A percentile compares a stretch with the other conserved stretches of the same genome.
Conservation (phyloP, 2,329 filamentous ascomycete species). For the Clonostachys sp. region DNA sequence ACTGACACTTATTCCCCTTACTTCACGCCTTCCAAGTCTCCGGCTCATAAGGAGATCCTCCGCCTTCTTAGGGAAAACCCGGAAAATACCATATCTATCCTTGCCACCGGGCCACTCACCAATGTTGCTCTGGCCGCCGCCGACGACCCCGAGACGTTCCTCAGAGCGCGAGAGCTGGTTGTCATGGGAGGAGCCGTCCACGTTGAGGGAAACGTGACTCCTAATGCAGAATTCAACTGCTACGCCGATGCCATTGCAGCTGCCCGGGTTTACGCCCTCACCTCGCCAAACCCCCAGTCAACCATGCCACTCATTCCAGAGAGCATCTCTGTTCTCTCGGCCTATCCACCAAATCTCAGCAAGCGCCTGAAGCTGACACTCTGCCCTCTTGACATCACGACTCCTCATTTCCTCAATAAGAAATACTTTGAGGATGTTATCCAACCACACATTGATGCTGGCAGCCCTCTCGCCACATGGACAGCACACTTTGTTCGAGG, state of each 20-base stretch:
- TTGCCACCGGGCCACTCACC: slow-evolving; percentile 87
- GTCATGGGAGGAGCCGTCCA: slow-evolving; percentile 92
- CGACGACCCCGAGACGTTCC: slow-evolving; percentile 83
- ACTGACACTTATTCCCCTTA: slow-evolving; percentile 38
- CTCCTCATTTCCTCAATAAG: slow-evolving; percentile 60
- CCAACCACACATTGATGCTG: slow-evolving; percentile 48
- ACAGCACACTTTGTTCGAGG: slow-evolving; percentile 66
- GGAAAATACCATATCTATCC: slow-evolving; percentile 79
- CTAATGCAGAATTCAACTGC: slow-evolving; percentile 91
- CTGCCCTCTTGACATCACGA: slow-evolving; percentile 76
- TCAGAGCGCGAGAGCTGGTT: slow-evolving; percentile 83
- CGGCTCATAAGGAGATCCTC: slow-evolving; percentile 85
- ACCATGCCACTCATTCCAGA: slow-evolving; percentile 72
- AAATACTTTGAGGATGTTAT: slow-evolving; percentile 55
- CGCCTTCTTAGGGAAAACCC: slow-evolving; percentile 78
- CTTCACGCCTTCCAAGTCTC: slow-evolving; percentile 73
- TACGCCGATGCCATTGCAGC: slow-evolving; percentile 81
- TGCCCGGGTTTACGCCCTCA: slow-evolving; percentile 73
- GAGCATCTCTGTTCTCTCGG: slow-evolving; percentile 42
- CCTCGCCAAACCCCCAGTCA: slow-evolving; percentile 65
- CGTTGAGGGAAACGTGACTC: slow-evolving; percentile 76
- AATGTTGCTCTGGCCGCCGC: slow-evolving; percentile 87
- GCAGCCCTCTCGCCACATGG: slow-evolving; percentile 73
- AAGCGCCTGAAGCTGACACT: slow-evolving; percentile 62
- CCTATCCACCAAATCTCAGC: slow-evolving; percentile 62